A percentile compares a stretch with the other conserved stretches of the same genome.
phyloP scores from a whole-genome alignment of 2,329 filamentous ascomycete genomes.

The Berkeleyomyces basicola region DNA sequence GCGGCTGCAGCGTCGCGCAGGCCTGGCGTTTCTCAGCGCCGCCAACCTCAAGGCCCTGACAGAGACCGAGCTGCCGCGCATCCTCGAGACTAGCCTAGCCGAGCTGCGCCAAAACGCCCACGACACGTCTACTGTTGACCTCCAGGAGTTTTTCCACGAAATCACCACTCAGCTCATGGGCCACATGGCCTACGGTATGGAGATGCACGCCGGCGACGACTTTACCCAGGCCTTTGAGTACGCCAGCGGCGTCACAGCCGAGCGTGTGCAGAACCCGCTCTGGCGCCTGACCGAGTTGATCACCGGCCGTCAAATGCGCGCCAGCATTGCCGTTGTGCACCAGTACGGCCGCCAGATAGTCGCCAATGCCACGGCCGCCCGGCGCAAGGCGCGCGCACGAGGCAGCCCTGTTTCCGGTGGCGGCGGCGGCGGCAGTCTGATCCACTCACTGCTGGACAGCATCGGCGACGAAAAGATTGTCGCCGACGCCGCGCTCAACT shows the following conservation, averaged over 20 bases:
- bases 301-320: slow-evolving; percentile 30
- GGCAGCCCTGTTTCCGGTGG: background rate
- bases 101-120: slow-evolving; percentile 20
- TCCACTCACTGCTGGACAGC: slow-evolving; percentile 41
- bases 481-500: slow-evolving; percentile 48
- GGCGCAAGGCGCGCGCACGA: slow-evolving; percentile 11
- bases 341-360: slow-evolving; percentile 42
- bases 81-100: slow-evolving; percentile 28
- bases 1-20: slow-evolving; percentile 46
- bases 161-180: slow-evolving; percentile 50
- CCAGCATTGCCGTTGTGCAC: slow-evolving; percentile 33
- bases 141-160: slow-evolving; percentile 45
- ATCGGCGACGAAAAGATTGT: slow-evolving; percentile 39
- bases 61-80: slow-evolving; percentile 38
- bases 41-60: slow-evolving; percentile 41
- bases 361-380: slow-evolving; percentile 31
- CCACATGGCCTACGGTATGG: slow-evolving; percentile 53
- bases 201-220: slow-evolving; percentile 44
- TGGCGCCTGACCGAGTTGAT: slow-evolving; percentile 43
- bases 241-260: slow-evolving; percentile 41
- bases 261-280: slow-evolving; percentile 49
- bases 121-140: slow-evolving; percentile 27
- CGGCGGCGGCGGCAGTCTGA: slow-evolving; percentile 31
- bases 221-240: slow-evolving; percentile 46
- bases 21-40: slow-evolving; percentile 39